A percentile compares a stretch with the other conserved stretches of the same genome.
phyloP scores from a whole-genome alignment of 164 flowering plant species.

The Sedum album region DNA sequence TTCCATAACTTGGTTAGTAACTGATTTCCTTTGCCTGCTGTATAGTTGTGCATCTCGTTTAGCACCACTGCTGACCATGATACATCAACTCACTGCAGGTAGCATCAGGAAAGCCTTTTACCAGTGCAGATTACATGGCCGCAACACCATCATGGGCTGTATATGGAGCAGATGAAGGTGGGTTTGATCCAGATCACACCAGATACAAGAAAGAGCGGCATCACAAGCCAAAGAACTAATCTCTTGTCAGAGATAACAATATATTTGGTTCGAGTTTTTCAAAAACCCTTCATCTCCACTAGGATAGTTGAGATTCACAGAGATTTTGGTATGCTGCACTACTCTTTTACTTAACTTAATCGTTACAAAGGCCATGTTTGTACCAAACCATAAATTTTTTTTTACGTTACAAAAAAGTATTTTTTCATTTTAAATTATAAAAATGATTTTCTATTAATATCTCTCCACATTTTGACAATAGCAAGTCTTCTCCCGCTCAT shows the following conservation, averaged over 20 bases:
- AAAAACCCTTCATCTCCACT: no score
- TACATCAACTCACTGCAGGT: conserved; percentile 36
- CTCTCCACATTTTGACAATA: no score
- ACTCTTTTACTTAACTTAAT: no score
- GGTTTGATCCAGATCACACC: conserved; percentile 84
- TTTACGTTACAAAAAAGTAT: no score
- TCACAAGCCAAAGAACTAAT: conserved; percentile 38
- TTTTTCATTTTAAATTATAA: no score
- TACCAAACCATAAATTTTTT: no score
- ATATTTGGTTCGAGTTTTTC: neutral
- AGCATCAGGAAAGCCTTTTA: conserved; percentile 70
- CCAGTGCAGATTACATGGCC: conserved; percentile 77
- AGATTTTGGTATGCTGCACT: no score
- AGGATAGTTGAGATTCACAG: no score
- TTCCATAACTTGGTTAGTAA: conserved; percentile 83
- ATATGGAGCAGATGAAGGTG: conserved; percentile 94
- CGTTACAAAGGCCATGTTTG: no score
- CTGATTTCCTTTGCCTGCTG: neutral
- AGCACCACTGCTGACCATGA: neutral
- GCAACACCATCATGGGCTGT: conserved; percentile 92
- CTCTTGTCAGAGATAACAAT: neutral
- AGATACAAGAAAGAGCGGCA: conserved; percentile 76
- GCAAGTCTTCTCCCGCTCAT: no score
- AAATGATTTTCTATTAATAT: no score
- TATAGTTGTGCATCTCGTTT: neutral